Conservation (phyloP, 1,284 basidiomycete genomes). For the Agaricales sp. region DNA sequence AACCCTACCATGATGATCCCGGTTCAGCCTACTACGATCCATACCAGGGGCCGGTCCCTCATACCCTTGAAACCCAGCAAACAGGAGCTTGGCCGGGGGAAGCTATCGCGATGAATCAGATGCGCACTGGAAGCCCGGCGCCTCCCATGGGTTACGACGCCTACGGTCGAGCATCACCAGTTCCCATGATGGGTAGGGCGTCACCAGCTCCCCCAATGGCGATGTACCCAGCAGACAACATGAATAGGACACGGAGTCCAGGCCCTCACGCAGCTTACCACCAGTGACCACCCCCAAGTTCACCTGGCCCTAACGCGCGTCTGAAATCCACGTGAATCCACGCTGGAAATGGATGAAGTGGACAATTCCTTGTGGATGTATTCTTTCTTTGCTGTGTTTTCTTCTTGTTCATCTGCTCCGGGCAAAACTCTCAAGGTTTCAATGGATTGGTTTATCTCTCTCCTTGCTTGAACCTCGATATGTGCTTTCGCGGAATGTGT, state of each 20-base stretch:
- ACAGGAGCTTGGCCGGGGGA: conserved; percentile 30
- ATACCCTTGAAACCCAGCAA: conserved; percentile 36
- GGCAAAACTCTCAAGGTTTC: too few species aligned
- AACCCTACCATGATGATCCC: conserved; percentile 55
- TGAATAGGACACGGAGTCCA: background rate
- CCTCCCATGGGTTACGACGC: conserved; percentile 15
- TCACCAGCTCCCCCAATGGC: background rate
- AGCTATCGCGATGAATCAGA: conserved; percentile 70
- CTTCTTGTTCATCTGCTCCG: too few species aligned
- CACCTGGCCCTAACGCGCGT: too few species aligned
- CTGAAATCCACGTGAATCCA: too few species aligned
- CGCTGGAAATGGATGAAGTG: too few species aligned
- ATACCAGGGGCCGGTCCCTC: conserved; percentile 62
- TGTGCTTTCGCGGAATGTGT: too few species aligned
- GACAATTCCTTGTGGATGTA: too few species aligned
- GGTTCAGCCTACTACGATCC: conserved; percentile 58
- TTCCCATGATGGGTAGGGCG: background rate
- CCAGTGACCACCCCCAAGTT: too few species aligned
- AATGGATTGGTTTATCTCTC: too few species aligned
- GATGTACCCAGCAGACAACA: too few species aligned
- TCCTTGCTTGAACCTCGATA: too few species aligned
- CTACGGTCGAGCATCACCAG: background rate
- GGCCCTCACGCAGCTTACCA: background rate
- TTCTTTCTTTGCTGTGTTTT: too few species aligned
- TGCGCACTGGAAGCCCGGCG: conserved; percentile 34